Evolutionary conservation across 345 rosid species (phyloP).

Genomic region (Moricandia arvensis): DNA sequence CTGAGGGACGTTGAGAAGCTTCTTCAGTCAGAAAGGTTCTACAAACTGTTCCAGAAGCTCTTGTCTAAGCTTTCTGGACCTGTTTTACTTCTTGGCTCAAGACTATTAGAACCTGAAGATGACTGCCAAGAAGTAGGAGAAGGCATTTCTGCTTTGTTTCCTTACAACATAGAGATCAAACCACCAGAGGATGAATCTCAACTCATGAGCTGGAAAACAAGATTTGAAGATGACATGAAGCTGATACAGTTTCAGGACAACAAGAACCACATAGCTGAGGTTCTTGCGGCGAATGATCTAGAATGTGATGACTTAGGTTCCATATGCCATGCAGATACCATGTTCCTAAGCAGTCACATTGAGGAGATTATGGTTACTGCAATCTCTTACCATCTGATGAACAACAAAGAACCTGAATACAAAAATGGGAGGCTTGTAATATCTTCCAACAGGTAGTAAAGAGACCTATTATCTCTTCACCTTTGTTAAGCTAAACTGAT

Average conservation of each 20-base stretch:
- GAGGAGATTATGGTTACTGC: conserved; percentile 93
- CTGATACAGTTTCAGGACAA: conserved; percentile 80
- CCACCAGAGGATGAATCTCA: conserved; percentile 83
- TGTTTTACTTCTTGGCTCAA: conserved; percentile 84
- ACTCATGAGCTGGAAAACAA: conserved; percentile 78
- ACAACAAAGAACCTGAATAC: conserved; percentile 78
- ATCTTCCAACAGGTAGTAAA: conserved; percentile 72
- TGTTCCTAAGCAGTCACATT: conserved; percentile 67
- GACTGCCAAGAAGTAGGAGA: conserved; percentile 70
- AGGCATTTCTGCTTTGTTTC: conserved; percentile 60
- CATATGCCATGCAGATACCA: conserved; percentile 76
- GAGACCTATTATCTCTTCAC: background rate
- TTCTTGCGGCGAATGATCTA: conserved; percentile 83
- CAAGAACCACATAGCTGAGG: conserved; percentile 90
- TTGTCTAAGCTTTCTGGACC: conserved; percentile 72
- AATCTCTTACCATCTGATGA: conserved; percentile 82
- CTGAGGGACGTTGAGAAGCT: conserved; percentile 83
- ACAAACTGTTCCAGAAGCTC: conserved; percentile 61
- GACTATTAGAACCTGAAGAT: conserved; percentile 66
- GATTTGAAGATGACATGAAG: conserved; percentile 91
- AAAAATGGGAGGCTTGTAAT: conserved; percentile 93
- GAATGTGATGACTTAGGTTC: conserved; percentile 87
- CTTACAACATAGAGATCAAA: conserved; percentile 75
- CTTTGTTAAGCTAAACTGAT: background rate
- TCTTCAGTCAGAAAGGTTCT: conserved; percentile 69